Conservation (phyloP, 169 alveolate genomes). For the Plasmodium coatneyi region DNA sequence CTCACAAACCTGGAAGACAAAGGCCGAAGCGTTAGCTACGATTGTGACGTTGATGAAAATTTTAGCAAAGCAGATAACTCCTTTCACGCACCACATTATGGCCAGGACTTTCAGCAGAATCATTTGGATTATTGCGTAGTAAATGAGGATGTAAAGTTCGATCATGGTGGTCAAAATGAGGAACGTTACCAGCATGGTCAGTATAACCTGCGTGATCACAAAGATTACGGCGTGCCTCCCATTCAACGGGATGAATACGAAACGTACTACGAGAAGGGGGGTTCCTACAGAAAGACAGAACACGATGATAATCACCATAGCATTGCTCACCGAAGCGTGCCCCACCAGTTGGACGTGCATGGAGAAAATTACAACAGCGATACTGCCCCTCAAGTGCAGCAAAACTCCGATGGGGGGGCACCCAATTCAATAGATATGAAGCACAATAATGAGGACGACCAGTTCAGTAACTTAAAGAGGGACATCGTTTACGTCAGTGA, state of each 20-base stretch:
- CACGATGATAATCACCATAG: not conserved
- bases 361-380: not conserved
- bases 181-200: not conserved
- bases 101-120: not conserved
- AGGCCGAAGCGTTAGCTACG: not conserved
- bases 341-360: not conserved
- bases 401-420: not conserved
- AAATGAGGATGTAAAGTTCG: slow-evolving; percentile 3
- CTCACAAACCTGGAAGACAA: slow-evolving; percentile 15
- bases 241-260: not conserved
- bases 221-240: not conserved
- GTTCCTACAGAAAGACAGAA: not conserved
- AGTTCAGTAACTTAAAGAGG: slow-evolving; percentile 6
- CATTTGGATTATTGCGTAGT: not conserved
- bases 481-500: slow-evolving; percentile 60
- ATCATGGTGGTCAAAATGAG: not conserved
- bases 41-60: not conserved
- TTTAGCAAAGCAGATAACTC: not conserved
- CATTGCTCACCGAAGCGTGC: not conserved
- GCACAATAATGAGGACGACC: not conserved
- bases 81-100: not conserved
- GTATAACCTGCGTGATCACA: not conserved
- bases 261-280: not conserved
- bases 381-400: not conserved
- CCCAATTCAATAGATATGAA: not conserved